Conservation (phyloP, 306 rosid species). For the Canavalia gladiata region DNA sequence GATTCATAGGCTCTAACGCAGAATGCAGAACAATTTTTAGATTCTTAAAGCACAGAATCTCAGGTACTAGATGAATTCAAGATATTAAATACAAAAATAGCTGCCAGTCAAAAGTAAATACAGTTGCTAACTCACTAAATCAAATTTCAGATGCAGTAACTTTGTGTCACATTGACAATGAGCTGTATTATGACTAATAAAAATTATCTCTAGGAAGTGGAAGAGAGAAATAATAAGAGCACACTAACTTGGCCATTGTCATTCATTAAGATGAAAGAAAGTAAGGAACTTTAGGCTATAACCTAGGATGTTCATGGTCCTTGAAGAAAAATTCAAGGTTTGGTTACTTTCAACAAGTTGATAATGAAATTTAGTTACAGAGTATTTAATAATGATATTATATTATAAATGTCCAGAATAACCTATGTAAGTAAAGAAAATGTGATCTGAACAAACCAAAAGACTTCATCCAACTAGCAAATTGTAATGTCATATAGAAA, state of each 20-base stretch:
- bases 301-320: conserved; percentile 3
- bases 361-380: neutral
- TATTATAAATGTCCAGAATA: conserved; percentile 8
- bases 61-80: conserved; percentile 16
- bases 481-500: conserved; percentile 43
- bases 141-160: neutral
- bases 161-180: neutral
- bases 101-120: neutral
- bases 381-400: neutral
- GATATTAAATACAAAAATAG: neutral
- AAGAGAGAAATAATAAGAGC: neutral
- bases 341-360: conserved; percentile 1
- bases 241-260: neutral
- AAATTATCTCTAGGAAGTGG: neutral
- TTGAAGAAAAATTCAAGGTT: neutral
- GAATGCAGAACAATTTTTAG: neutral
- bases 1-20: neutral
- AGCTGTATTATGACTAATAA: neutral
- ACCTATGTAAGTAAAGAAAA: neutral
- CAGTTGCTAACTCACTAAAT: conserved; percentile 3
- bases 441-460: conserved; percentile 5
- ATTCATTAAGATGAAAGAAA: neutral
- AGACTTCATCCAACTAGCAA: conserved; percentile 31
- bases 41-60: conserved; percentile 16
- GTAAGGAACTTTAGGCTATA: neutral